Base-by-base conservation (phyloP, 148 eudicot species). In the Euryodendron excelsum region DNA sequence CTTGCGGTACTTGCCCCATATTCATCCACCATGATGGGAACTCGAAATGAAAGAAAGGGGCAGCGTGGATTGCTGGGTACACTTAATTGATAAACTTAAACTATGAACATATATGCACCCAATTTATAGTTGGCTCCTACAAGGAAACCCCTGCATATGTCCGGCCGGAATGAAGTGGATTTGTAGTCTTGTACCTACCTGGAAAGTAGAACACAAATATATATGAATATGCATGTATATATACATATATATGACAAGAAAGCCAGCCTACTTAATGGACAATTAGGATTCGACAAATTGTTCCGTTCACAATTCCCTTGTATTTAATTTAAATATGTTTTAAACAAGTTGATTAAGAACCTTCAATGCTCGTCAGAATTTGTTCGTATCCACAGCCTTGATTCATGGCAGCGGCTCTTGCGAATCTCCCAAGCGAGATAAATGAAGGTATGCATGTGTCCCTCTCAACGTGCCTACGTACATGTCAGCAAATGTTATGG, bases 381-480 rank as follows among this genome's bases (percentile, higher is more conserved):
- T 14, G 45, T 72, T 21, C 25, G 25, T n/a, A 33, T 66, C 73
- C 14, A 53, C 18, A 41, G 52, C 15, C 72, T 50, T 60, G 18
- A 28, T 45, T 84, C 79, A 91, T 5, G 97, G 91, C 72, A 94
- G 86, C 36, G 98, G 96, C 86, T 94, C 98, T 84, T 92, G 97
- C 25, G 97, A 94, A 85, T 89, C 98, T 61, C 94, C 98, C 88
- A 94, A 82, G 39, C 98, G 92, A 61, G 94, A 94, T 77, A 94
- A 78, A 79, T 94, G 98, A 76, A 94, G 98, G 78, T 92, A 94
- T 11, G 98, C 98, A 81, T 92, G 98, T 64, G 99, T 96, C 65
- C 97, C 98, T 92, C 90, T 80, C 82, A 62, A 50, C 18, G 73
- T 18, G 18, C 37, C 37, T 6, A 36, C n/a, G n/a, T n/a, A n/a